A percentile compares a stretch with the other conserved stretches of the same genome.
These are phyloP conservation scores for Lactifluus pinguis DNA, from an alignment of 768 basidiomycete species.

Conservation along the genomic window DNA sequence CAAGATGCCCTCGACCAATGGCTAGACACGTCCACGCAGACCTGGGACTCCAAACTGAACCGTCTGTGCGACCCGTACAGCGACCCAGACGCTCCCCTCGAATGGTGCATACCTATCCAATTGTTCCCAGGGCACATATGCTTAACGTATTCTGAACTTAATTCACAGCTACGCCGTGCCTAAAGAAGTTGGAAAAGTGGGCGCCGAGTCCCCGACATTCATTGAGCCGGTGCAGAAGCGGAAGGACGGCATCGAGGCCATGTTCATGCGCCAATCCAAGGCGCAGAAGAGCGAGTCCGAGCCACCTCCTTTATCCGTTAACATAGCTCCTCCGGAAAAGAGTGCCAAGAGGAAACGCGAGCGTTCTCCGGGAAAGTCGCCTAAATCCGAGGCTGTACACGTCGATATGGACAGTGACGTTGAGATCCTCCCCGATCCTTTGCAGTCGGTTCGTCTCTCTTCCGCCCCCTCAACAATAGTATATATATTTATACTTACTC, in stretches of 20 bases:
- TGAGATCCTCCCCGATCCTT: slow-evolving; percentile 4
- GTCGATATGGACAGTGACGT: slow-evolving; percentile 8
- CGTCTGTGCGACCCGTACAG: slow-evolving; percentile 54
- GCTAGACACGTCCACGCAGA: slow-evolving; percentile 67
- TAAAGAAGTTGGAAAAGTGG: slow-evolving; percentile 85
- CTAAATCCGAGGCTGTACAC: not conserved
- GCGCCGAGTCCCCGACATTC: slow-evolving; percentile 71
- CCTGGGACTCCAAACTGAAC: slow-evolving; percentile 54
- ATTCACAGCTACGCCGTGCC: slow-evolving; percentile 71
- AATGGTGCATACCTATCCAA: slow-evolving; percentile 41
- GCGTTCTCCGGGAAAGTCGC: not conserved
- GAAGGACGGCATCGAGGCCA: slow-evolving; percentile 78
- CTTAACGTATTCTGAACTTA: too few species aligned
- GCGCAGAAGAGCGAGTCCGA: not conserved
- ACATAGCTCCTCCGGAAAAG: not conserved
- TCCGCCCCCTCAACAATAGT: not conserved
- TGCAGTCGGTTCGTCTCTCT: not conserved
- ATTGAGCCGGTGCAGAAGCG: slow-evolving; percentile 71
- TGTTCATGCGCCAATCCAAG: slow-evolving; percentile 60
- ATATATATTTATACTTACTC: not conserved
- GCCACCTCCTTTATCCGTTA: not conserved
- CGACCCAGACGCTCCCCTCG: slow-evolving; percentile 41
- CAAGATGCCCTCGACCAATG: slow-evolving; percentile 55
- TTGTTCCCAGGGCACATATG: too few species aligned
- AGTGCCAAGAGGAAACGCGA: slow-evolving; percentile 11